Conservation (phyloP, 2,329 filamentous ascomycete species). For the Phyllosticta citribraziliensis region DNA sequence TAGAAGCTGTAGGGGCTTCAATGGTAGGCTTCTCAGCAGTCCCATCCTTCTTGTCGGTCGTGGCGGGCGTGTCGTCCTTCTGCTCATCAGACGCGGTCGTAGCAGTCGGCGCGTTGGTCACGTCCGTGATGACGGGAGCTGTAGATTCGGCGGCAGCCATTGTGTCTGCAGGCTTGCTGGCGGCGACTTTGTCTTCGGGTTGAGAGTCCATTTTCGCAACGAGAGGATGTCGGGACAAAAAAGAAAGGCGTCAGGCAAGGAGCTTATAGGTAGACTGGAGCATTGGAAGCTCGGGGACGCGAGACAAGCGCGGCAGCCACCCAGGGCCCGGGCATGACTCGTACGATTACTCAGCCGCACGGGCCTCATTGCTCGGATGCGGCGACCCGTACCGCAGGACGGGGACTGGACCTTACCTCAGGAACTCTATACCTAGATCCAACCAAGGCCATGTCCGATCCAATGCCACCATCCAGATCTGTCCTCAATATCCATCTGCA, state of each 20-base stretch:
- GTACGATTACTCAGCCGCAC: not conserved
- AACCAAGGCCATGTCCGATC: too few species aligned
- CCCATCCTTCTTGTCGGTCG: not conserved
- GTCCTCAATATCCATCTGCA: not conserved
- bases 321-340: too few species aligned
- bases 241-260: not conserved
- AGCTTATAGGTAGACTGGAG: slow-evolving; percentile 7
- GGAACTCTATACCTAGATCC: too few species aligned
- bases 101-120: not conserved
- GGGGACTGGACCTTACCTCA: not conserved
- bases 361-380: not conserved
- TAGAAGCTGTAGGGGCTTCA: not conserved
- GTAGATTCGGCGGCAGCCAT: not conserved
- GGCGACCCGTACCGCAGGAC: not conserved
- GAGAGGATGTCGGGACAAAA: not conserved
- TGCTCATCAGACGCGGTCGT: not conserved
- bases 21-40: not conserved
- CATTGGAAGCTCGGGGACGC: not conserved
- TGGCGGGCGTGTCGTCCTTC: not conserved
- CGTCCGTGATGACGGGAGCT: not conserved
- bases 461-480: too few species aligned
- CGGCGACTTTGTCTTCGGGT: slow-evolving; percentile 1
- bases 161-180: not conserved
- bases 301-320: not conserved
- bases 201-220: not conserved